Evolutionary conservation across 148 eudicot genomes (phyloP).

Genomic region (Amaranthus palmeri): DNA sequence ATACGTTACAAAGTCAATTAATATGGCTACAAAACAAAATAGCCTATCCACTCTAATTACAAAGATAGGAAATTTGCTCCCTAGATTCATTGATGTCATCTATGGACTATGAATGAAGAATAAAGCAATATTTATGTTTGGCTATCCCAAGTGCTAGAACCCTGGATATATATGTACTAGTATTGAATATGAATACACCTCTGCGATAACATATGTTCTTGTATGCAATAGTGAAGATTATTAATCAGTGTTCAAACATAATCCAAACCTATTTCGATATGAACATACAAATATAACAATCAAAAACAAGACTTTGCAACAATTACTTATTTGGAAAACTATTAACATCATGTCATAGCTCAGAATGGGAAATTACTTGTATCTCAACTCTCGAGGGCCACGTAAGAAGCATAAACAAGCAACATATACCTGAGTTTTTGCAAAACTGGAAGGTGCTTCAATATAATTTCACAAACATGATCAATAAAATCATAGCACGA

Average conservation of each 20-base stretch:
- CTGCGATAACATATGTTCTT: too few species aligned
- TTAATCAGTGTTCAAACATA: too few species aligned
- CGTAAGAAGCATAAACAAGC: slow-evolving; percentile 11
- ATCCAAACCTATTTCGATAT: too few species aligned
- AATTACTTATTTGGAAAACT: background rate
- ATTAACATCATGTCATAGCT: background rate
- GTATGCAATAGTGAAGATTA: too few species aligned
- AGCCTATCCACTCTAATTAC: background rate
- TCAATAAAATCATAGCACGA: slow-evolving; percentile 86
- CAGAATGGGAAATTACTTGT: background rate
- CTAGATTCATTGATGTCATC: background rate
- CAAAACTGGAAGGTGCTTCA: slow-evolving; percentile 79
- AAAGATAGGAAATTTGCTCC: too few species aligned
- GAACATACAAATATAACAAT: background rate
- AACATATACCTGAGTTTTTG: slow-evolving; percentile 74
- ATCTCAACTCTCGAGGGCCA: background rate
- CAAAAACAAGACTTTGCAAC: background rate
- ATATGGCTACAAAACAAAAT: background rate
- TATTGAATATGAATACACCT: too few species aligned
- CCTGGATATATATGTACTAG: too few species aligned
- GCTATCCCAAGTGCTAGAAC: too few species aligned
- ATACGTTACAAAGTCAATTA: background rate
- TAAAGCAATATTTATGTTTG: background rate
- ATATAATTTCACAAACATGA: slow-evolving; percentile 67
- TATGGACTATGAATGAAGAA: background rate